Evolutionary conservation across 75 land plant species (phyloP), one percentile per base, ranked within the genome.

Genomic region (Pinus albicaulis): DNA sequence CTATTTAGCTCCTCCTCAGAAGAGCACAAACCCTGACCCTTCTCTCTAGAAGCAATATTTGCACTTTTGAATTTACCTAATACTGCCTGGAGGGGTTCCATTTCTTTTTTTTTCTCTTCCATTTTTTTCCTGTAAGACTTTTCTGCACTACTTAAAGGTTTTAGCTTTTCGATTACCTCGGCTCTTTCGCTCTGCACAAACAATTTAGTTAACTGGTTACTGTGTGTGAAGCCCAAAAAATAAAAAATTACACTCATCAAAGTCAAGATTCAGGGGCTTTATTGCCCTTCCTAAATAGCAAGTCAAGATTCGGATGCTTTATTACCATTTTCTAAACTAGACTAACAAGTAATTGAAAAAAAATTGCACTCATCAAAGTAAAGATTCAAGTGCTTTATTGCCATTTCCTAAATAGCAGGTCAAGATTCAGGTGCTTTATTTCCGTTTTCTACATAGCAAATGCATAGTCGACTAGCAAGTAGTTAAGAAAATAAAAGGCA

Each of bases 1-100:
- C 80, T 76, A 84, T 95, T 72, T 17, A 95, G 91, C 76, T 95
- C 96, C 73, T 84, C 92, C 76, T 89, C 94, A 12, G 91, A 89
- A 38, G 89, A 90, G 59, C 92, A 90, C 62, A 90, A 56, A 57
- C 82, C 82, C 65, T 62, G 56, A 65, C 83, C 82, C 38, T 79
- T 81, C 71, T 83, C 85, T 13, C 82, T 79, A 5, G 41, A 59
- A 61, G 66, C 79, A 76, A 10, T 77, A 76, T 86, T 82, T 63
- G 84, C 72, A 71, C 23, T 69, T 17, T 84, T 86, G 72, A 95
- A 71, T 77, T 86, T 89, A 56, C 83, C 88, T 38, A 91, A 65
- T 16, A 82, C 89, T n/a, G 76, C 77, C 57, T 89, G 83, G 25
- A 95, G 81, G 41, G 96, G 98, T 52, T 79, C 86, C 74, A 91